phyloP scores from a whole-genome alignment of 768 basidiomycete species.

The Mrakia gelida region DNA sequence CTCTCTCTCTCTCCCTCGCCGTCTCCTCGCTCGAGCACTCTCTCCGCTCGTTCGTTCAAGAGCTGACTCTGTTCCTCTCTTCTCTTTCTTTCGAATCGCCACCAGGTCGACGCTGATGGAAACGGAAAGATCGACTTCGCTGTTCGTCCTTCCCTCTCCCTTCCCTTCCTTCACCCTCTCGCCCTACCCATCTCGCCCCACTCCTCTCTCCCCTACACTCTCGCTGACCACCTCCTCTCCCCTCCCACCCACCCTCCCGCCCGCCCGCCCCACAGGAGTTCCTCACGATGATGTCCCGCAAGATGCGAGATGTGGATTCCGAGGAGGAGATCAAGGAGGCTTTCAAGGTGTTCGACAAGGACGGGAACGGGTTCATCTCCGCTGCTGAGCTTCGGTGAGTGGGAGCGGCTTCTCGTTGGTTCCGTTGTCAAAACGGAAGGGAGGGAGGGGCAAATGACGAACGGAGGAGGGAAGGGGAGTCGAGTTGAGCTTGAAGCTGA shows the following conservation, averaged over 20 bases:
- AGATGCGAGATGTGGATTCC: slow-evolving; percentile 85
- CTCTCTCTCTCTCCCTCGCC: too few relatives aligned
- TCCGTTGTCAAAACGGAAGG: not conserved
- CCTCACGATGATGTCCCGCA: slow-evolving; percentile 50
- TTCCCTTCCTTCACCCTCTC: not conserved
- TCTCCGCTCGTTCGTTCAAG: not conserved
- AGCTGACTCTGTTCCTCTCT: too few relatives aligned
- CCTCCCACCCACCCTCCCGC: too few relatives aligned
- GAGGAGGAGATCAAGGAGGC: slow-evolving; percentile 96
- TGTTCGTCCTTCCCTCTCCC: slow-evolving; percentile 37
- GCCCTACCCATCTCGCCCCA: not conserved
- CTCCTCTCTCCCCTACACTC: too few relatives aligned
- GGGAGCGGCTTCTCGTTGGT: too few relatives aligned
- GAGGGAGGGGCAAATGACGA: not conserved
- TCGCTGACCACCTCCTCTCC: too few relatives aligned
- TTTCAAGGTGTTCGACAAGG: slow-evolving; percentile 96
- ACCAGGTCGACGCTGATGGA: slow-evolving; percentile 71
- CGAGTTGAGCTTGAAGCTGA: not conserved
- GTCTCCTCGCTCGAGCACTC: too few relatives aligned
- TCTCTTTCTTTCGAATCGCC: not conserved
- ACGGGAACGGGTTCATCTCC: slow-evolving; percentile 84
- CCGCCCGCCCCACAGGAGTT: slow-evolving; percentile 12
- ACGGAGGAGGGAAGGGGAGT: not conserved
- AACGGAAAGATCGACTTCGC: slow-evolving; percentile 83
- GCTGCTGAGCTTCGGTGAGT: slow-evolving; percentile 58